These are phyloP conservation scores for Dioszegia aurantiaca DNA, from an alignment of 768 basidiomycete species.

Conservation along the genomic window DNA sequence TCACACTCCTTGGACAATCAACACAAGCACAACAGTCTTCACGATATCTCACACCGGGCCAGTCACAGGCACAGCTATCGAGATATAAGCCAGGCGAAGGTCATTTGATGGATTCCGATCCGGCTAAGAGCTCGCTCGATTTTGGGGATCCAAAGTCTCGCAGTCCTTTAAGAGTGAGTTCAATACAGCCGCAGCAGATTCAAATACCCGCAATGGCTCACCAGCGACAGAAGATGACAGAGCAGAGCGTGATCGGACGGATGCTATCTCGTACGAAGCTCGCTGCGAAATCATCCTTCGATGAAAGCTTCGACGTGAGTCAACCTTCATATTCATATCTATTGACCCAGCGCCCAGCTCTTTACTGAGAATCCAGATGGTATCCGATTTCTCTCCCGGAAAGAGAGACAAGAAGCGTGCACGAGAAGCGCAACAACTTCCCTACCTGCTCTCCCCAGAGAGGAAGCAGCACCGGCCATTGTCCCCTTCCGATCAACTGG, in stretches of 20 bases:
- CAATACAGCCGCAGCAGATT: too few relatives aligned
- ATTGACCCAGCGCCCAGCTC: too few relatives aligned
- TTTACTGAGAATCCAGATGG: background rate
- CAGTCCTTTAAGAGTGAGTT: conserved; percentile 9
- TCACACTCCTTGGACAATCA: too few relatives aligned
- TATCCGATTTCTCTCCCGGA: background rate
- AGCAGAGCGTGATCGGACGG: conserved; percentile 3
- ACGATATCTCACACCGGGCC: too few relatives aligned
- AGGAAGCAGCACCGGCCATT: conserved; percentile 5
- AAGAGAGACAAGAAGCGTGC: background rate
- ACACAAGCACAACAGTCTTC: too few relatives aligned
- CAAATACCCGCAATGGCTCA: too few relatives aligned
- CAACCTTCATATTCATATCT: too few relatives aligned
- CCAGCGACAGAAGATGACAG: conserved; percentile 14
- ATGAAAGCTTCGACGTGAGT: conserved; percentile 11
- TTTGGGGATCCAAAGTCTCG: conserved; percentile 1
- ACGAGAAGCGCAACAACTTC: background rate
- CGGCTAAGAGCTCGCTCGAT: background rate
- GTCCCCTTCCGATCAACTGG: background rate
- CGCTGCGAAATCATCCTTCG: background rate
- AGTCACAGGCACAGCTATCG: too few relatives aligned
- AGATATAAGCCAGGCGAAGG: too few relatives aligned
- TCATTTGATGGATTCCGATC: background rate
- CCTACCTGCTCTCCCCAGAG: conserved; percentile 8
- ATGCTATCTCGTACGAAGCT: conserved; percentile 14